Evolutionary conservation across 768 basidiomycete genomes (phyloP).

Genomic region (Russula lepida): DNA sequence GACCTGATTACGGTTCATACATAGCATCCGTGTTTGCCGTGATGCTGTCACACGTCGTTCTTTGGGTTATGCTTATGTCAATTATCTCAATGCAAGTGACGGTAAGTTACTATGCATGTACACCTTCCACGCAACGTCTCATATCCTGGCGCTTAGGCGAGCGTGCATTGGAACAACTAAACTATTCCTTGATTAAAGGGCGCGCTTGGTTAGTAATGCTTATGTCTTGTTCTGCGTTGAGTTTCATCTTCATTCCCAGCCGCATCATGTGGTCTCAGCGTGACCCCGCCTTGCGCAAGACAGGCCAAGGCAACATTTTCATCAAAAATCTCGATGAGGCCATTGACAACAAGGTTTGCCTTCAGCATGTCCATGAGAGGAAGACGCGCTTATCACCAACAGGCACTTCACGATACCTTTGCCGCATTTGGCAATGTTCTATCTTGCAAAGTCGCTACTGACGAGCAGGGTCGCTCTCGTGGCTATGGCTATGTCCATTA

Average conservation of each 20-base stretch:
- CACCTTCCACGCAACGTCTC: conserved; percentile 6
- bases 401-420: conserved; percentile 99
- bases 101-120: conserved; percentile 41
- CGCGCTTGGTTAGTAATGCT: conserved; percentile 71
- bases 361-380: neutral
- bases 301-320: conserved; percentile 99
- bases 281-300: conserved; percentile 98
- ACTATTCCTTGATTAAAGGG: conserved; percentile 98
- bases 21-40: conserved; percentile 96
- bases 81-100: conserved; percentile 92
- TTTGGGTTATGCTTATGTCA: conserved; percentile 99
- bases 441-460: conserved; percentile 98
- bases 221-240: neutral
- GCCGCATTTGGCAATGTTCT: conserved; percentile 98
- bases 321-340: conserved; percentile 98
- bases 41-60: conserved; percentile 99
- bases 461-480: conserved; percentile 90
- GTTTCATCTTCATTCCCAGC: conserved; percentile 34
- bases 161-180: conserved; percentile 96
- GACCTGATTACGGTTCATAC: conserved; percentile 1
- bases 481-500: conserved; percentile 99
- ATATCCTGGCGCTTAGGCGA: conserved; percentile 50
- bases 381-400: neutral
- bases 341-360: conserved; percentile 89
- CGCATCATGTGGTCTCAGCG: conserved; percentile 99